A percentile compares a stretch with the other conserved stretches of the same genome.
These are phyloP conservation scores for Phytophthora tentaculata DNA, from an alignment of 352 stramenopile species.

Conservation along the genomic window DNA sequence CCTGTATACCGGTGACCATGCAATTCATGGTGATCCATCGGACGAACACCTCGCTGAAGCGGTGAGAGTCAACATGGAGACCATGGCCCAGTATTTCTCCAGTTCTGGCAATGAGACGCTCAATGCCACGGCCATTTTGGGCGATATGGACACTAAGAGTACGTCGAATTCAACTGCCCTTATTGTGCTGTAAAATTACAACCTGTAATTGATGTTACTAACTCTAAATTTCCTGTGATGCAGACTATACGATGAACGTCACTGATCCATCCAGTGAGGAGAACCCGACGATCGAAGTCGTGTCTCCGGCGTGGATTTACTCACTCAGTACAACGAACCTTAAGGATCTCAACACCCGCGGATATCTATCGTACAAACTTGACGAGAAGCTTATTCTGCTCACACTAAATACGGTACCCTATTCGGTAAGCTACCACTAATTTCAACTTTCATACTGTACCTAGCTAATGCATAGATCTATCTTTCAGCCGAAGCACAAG, in stretches of 20 bases:
- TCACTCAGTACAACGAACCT: slow-evolving; percentile 58
- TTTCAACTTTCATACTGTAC: not conserved
- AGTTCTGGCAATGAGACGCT: slow-evolving; percentile 28
- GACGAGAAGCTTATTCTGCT: slow-evolving; percentile 66
- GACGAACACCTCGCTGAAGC: slow-evolving; percentile 59
- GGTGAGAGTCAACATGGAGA: slow-evolving; percentile 63
- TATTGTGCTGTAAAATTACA: not conserved
- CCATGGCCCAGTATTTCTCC: slow-evolving; percentile 63
- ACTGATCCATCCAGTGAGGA: slow-evolving; percentile 48
- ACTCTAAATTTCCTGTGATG: slow-evolving; percentile 14
- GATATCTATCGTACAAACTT: slow-evolving; percentile 64
- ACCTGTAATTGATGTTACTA: slow-evolving; percentile 12
- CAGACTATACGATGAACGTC: slow-evolving; percentile 74
- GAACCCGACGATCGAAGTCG: slow-evolving; percentile 62
- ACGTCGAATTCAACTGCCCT: slow-evolving; percentile 12
- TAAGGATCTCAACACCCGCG: slow-evolving; percentile 53
- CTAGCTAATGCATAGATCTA: not conserved
- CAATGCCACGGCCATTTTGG: slow-evolving; percentile 66
- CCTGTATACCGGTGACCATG: slow-evolving; percentile 76
- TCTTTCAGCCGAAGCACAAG: slow-evolving; percentile 57
- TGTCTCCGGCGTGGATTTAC: slow-evolving; percentile 55
- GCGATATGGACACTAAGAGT: slow-evolving; percentile 67
- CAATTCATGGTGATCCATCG: slow-evolving; percentile 51
- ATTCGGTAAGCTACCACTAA: slow-evolving; percentile 50
- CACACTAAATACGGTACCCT: slow-evolving; percentile 81